These are phyloP conservation scores for Candida germanica DNA, from an alignment of 805 yeast species.

Conservation along the genomic window DNA sequence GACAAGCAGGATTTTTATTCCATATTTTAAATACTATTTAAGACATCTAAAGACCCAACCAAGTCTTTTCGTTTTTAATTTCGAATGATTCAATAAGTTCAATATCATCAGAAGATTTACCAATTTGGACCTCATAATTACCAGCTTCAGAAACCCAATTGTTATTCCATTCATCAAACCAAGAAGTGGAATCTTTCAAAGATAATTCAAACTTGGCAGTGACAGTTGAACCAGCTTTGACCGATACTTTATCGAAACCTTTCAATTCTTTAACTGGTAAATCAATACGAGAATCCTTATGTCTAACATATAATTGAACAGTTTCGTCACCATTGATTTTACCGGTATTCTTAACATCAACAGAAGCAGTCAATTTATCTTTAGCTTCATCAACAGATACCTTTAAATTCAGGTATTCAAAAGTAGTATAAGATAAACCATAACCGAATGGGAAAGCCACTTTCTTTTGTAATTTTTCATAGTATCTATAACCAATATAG, in stretches of 20 bases:
- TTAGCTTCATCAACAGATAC: slow-evolving; percentile 21
- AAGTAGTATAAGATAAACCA: slow-evolving; percentile 59
- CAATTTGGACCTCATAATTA: slow-evolving; percentile 47
- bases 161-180: slow-evolving; percentile 46
- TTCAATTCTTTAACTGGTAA: slow-evolving; percentile 63
- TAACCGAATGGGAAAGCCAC: slow-evolving; percentile 61
- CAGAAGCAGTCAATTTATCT: slow-evolving; percentile 30
- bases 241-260: slow-evolving; percentile 50
- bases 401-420: slow-evolving; percentile 37
- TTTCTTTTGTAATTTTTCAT: slow-evolving; percentile 47
- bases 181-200: slow-evolving; percentile 49
- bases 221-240: slow-evolving; percentile 43
- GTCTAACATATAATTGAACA: slow-evolving; percentile 51
- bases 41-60: slow-evolving; percentile 13
- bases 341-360: slow-evolving; percentile 50
- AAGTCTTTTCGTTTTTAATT: slow-evolving; percentile 12
- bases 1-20: too few relatives aligned
- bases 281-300: slow-evolving; percentile 33
- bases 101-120: slow-evolving; percentile 35
- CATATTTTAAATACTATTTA: not conserved
- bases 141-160: slow-evolving; percentile 54
- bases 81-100: slow-evolving; percentile 16
- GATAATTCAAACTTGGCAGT: slow-evolving; percentile 37
- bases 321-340: slow-evolving; percentile 48
- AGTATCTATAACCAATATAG: slow-evolving; percentile 60